Evolutionary conservation across 371 early-diverging fungal genomes (phyloP).

Genomic region (Encephalitozoon intestinalis): DNA sequence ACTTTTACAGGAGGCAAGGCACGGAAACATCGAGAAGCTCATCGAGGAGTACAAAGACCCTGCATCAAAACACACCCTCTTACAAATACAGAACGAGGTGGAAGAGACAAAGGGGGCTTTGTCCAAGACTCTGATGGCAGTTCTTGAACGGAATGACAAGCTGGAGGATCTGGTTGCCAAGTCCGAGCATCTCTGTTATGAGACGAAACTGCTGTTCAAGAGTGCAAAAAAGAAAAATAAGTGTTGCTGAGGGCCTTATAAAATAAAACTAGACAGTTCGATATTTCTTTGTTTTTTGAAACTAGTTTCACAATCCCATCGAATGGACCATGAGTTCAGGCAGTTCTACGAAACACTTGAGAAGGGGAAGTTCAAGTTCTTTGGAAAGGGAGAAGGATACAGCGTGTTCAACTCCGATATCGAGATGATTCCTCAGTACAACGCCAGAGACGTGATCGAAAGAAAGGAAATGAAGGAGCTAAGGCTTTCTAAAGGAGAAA

Average conservation of each 20-base stretch:
- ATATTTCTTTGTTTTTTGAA: background rate
- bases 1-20: conserved; percentile 41
- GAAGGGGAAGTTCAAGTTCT: conserved; percentile 33
- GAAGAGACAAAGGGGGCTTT: conserved; percentile 89
- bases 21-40: conserved; percentile 32
- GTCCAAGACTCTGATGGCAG: conserved; percentile 84
- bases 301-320: background rate
- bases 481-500: background rate
- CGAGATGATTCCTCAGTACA: background rate
- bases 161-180: conserved; percentile 81
- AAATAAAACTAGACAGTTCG: background rate
- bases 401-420: conserved; percentile 31
- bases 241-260: conserved; percentile 64
- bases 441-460: background rate
- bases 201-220: conserved; percentile 91
- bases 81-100: conserved; percentile 85
- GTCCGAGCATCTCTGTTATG: conserved; percentile 73
- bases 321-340: conserved; percentile 10
- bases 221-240: conserved; percentile 88
- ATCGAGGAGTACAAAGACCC: conserved; percentile 58
- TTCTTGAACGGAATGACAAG: conserved; percentile 86
- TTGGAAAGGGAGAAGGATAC: conserved; percentile 19
- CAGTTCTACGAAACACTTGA: conserved; percentile 29
- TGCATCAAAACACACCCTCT: conserved; percentile 68
- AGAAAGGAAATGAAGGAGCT: background rate